Evolutionary conservation across 139 green algal species (phyloP), one percentile per base, ranked within the genome.

Genomic region (Coelastrella sp.): DNA sequence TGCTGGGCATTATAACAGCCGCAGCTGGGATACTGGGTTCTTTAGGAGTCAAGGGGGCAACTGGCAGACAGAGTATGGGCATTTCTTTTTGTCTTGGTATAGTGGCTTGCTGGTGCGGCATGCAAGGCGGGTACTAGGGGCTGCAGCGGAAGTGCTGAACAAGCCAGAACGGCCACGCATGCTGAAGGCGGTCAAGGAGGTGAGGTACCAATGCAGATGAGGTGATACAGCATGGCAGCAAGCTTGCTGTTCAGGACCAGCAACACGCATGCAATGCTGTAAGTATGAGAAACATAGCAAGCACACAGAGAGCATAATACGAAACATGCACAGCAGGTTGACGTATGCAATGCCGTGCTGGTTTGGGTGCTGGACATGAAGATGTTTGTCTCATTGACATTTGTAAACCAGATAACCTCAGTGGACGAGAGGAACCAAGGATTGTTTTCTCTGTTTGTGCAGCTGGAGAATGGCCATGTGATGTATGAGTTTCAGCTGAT

Each of bases 81-180:
- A 90, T 75, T 99, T 98, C 87, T 99, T 99, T 87, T 89, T 99
- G 34, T 79, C 67, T 27, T 99, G 97, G 97, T 99, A 99, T 91
- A 93, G 87, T 21, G 89, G 88, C 0, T 78, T 95, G 87, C 92
- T 99, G 72, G 81, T 98, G 30, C 34, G 88, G 71, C 97, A 99
- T 80, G 96, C 92, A 8, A 91, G 99, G 78, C 83, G 91, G 4
- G 83, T 99, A 43, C 93, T 99, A 27, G 86, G 81, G 1, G 89
- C 88, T 2, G 95, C 92, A 7, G 48, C 84, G 0, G 69, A 89
- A 19, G 90, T 94, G 67, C 83, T 98, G 43, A 90, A 88, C n/a
- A 89, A 89, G 77, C 89, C 85, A 4, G 92, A 92, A 19, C 73
- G 91, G 50, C 94, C 94, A 19, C 88, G 93, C 9, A 43, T 89